A percentile compares a stretch with the other conserved stretches of the same genome.
Evolutionary conservation across 768 basidiomycete species (phyloP).

Genomic region (Amanita rimosa): DNA sequence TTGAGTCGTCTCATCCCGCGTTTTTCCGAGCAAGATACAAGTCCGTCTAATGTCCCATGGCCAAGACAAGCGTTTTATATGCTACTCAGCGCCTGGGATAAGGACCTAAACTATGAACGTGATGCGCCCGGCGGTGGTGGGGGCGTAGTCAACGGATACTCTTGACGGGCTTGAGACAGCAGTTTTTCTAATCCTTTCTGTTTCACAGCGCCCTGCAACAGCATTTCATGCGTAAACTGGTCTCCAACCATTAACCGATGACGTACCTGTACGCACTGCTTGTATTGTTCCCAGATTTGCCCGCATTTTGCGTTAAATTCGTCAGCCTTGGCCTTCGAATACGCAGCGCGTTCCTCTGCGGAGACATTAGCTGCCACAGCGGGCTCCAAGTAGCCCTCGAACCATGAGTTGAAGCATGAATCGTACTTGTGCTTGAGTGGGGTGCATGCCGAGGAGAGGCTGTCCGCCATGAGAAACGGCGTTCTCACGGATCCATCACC

Average conservation of each 20-base stretch:
- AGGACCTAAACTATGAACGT: too few relatives aligned
- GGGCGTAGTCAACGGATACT: conserved; percentile 63
- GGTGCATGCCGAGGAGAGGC: conserved; percentile 78
- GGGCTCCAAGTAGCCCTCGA: conserved; percentile 92
- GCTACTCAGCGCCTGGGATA: too few relatives aligned
- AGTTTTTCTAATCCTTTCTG: conserved; percentile 68
- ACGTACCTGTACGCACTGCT: conserved; percentile 67
- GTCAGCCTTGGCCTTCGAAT: conserved; percentile 70
- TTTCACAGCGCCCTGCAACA: conserved; percentile 59
- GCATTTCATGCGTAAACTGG: not conserved
- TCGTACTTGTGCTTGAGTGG: conserved; percentile 86
- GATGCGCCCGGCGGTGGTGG: conserved; percentile 18
- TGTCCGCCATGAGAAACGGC: conserved; percentile 50
- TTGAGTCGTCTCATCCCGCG: too few relatives aligned
- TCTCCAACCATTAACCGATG: conserved; percentile 12
- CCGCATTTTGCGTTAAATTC: conserved; percentile 87
- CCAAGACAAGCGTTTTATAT: too few relatives aligned
- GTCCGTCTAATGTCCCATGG: too few relatives aligned
- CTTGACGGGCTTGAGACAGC: conserved; percentile 68
- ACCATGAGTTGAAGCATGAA: conserved; percentile 95
- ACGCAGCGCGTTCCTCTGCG: conserved; percentile 38
- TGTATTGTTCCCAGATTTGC: conserved; percentile 70
- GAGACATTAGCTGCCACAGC: conserved; percentile 34
- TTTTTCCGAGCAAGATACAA: too few relatives aligned
- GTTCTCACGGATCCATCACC: too few relatives aligned